phyloP scores from a whole-genome alignment of 495 filamentous ascomycete genomes.

The Cenococcum geophilum region DNA sequence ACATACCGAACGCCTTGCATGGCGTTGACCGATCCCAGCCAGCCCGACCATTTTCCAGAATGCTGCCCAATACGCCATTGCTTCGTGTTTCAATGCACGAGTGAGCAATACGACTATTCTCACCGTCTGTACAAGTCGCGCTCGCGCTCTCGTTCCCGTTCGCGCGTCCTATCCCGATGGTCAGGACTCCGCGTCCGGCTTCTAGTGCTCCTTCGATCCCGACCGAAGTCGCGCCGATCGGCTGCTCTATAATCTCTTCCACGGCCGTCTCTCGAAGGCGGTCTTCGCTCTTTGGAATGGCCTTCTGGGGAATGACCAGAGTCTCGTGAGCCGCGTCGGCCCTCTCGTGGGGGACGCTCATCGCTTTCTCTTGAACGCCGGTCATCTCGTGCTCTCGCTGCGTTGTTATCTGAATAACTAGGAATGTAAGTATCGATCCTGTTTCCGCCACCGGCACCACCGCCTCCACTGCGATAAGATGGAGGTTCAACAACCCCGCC shows the following conservation, averaged over 20 bases:
- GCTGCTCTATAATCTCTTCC: conserved; percentile 19
- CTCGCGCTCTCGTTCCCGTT: conserved; percentile 19
- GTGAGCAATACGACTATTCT: background rate
- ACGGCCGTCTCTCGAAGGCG: conserved; percentile 8
- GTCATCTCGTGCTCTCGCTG: conserved; percentile 7
- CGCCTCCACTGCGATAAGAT: background rate
- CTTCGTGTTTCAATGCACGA: background rate
- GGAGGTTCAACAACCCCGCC: background rate
- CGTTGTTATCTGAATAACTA: conserved; percentile 20
- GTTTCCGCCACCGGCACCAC: background rate
- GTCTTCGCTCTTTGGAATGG: conserved; percentile 12
- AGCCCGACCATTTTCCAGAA: background rate
- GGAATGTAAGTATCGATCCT: conserved; percentile 36
- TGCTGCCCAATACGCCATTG: too few relatives aligned
- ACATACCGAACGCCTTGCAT: background rate
- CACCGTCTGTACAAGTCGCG: conserved; percentile 23
- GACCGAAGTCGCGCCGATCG: conserved; percentile 21
- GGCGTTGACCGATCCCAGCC: background rate
- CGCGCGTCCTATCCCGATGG: conserved; percentile 7
- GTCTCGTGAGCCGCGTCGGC: conserved; percentile 26
- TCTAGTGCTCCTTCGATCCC: conserved; percentile 19
- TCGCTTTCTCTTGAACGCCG: conserved; percentile 26
- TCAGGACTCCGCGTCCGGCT: conserved; percentile 25
- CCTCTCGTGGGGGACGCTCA: conserved; percentile 21
- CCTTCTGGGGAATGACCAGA: conserved; percentile 27